Percentiles rank a stretch among this genome's conserved stretches.
phyloP scores from a whole-genome alignment of 306 rosid genomes.

The Herpetospermum pedunculosum region DNA sequence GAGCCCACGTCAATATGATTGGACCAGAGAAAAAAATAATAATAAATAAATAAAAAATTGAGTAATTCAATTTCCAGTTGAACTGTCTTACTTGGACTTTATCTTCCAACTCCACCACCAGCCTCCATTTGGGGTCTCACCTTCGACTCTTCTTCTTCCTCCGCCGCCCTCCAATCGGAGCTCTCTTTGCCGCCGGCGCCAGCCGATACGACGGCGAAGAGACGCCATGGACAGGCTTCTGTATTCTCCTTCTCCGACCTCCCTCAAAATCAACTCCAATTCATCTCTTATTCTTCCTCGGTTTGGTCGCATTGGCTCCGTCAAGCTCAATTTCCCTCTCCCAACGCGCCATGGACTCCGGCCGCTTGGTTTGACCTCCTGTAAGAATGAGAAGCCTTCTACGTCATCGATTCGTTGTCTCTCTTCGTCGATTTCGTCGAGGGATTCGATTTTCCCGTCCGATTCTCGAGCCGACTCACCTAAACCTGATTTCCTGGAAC shows the following conservation, averaged over 20 bases:
- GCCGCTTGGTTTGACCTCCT: constrained; percentile 19
- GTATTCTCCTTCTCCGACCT: constrained; percentile 41
- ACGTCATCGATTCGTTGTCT: constrained; percentile 17
- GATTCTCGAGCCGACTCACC: constrained; percentile 19
- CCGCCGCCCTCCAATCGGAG: background rate
- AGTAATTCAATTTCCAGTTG: background rate
- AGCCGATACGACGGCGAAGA: constrained; percentile 6
- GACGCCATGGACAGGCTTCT: constrained; percentile 84
- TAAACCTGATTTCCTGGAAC: constrained; percentile 23
- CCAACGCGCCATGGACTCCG: constrained; percentile 16
- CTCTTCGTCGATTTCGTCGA: constrained; percentile 18
- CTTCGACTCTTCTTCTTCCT: background rate
- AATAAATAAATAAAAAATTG: background rate
- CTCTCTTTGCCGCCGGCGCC: constrained; percentile 7
- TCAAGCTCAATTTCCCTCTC: constrained; percentile 24
- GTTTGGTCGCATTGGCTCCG: constrained; percentile 21
- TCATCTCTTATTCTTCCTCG: constrained; percentile 17
- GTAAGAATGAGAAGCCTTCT: constrained; percentile 28
- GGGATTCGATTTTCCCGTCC: constrained; percentile 5
- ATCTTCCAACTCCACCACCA: constrained; percentile 1
- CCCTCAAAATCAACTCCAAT: constrained; percentile 23
- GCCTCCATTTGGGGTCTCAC: background rate
- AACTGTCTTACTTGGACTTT: constrained; percentile 5
- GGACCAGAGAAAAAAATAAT: background rate
- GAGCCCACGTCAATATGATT: background rate